Evolutionary conservation across 2,329 filamentous ascomycete species (phyloP), one percentile per base, ranked within the genome.

Genomic region (Chaetomiaceae sp.): DNA sequence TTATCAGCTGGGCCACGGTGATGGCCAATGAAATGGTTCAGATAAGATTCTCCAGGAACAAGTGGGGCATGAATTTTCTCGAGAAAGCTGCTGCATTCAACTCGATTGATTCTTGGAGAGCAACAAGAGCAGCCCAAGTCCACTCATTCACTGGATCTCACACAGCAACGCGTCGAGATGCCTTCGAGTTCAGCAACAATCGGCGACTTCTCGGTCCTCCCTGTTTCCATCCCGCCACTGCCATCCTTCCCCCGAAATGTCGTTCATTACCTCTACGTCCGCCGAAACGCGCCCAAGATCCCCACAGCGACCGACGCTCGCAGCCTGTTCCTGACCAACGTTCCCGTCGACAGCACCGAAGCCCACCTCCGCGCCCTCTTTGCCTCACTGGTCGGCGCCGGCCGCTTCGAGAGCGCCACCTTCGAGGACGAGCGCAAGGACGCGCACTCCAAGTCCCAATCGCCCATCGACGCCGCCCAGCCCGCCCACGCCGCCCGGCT

Each of bases 261-360:
- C 51, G 81, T 81, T 44, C 93, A 97, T 71, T 89, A 91, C 69
- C 74, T 97, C 62, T 96, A 96, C 71, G 71, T 97, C 49, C 88
- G 89, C 58, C 82, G 82, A 49, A 91, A 97, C 69, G 78, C 84
- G 40, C 90, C 92, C 54, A 89, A 86, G 70, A 78, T 87, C 35
- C 82, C 87, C 13, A 86, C 86, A 7, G 75, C 79, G 48, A 79
- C 87, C 67, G 86, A 92, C 60, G 73, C 81, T 14, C 84, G 91
- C 60, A 90, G 87, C 55, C 77, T 99, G 16, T 99, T 96, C 69
- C 66, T 95, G n/a, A 87, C 91, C 57, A 97, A 99, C 63, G 72
- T 95, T 1, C 93, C 93, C 6, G 76, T 86, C 56, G 91, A 96
- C 65, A 85, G 89, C 53, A 95, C 89, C 4, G 84, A 89, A 50